These are phyloP conservation scores for Cornus controversa DNA, from an alignment of 148 eudicot genomes.

Conservation along the genomic window DNA sequence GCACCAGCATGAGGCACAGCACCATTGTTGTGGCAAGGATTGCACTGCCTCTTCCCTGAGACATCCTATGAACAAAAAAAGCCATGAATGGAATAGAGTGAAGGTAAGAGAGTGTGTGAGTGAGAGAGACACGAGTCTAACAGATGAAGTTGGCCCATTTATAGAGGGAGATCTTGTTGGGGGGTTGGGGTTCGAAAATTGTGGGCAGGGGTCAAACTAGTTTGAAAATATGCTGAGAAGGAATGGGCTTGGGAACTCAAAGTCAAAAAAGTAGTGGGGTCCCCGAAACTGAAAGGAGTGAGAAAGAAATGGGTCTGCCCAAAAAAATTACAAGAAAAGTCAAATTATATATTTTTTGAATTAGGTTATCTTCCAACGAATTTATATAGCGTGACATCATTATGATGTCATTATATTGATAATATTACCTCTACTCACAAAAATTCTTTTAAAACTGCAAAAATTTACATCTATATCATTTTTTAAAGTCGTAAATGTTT, in stretches of 20 bases:
- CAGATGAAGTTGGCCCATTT: constrained; percentile 2
- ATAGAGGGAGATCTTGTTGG: not conserved
- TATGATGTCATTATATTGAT: too few relatives aligned
- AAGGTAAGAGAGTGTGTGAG: not conserved
- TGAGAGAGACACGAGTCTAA: not conserved
- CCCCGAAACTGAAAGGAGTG: not conserved
- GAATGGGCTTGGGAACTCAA: not conserved
- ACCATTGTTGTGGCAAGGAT: constrained; percentile 13
- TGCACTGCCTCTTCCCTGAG: constrained; percentile 65
- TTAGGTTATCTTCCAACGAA: too few relatives aligned
- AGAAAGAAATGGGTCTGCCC: not conserved
- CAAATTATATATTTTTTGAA: too few relatives aligned
- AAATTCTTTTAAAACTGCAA: too few relatives aligned
- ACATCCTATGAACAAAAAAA: constrained; percentile 21
- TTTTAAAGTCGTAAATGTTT: too few relatives aligned
- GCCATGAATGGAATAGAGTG: not conserved
- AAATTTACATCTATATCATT: too few relatives aligned
- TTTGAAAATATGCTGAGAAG: not conserved
- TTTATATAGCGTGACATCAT: too few relatives aligned
- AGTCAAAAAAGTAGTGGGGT: not conserved
- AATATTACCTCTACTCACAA: too few relatives aligned
- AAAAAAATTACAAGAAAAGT: not conserved
- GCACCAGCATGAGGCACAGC: constrained; percentile 19
- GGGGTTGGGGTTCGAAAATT: not conserved
- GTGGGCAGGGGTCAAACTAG: not conserved